Evolutionary conservation across 306 rosid genomes (phyloP).

Genomic region (Lathyrus aphaca): DNA sequence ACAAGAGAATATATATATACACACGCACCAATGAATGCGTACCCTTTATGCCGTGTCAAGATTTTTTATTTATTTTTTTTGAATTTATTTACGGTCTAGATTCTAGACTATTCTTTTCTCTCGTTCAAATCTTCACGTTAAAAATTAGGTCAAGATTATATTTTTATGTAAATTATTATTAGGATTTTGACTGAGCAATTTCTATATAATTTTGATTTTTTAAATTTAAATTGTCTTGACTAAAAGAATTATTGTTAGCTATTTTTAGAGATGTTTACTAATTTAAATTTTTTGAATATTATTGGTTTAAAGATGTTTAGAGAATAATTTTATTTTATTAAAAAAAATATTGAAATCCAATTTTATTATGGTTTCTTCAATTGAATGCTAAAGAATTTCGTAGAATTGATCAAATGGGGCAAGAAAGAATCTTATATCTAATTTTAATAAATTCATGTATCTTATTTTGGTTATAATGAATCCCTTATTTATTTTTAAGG

Average conservation of each 20-base stretch:
- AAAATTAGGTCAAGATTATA: neutral
- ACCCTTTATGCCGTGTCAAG: neutral
- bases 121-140: neutral
- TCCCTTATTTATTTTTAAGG: no score
- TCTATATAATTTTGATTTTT: neutral
- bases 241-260: neutral
- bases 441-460: no score
- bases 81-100: neutral
- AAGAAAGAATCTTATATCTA: neutral
- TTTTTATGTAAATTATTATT: no score
- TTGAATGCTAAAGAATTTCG: neutral
- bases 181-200: neutral
- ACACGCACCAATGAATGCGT: neutral
- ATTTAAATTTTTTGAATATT: neutral
- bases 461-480: no score
- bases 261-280: neutral
- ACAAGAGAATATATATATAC: neutral
- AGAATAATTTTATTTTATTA: neutral
- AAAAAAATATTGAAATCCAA: neutral
- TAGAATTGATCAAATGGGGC: neutral
- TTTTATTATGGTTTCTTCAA: neutral
- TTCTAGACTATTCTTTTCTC: neutral
- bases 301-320: neutral
- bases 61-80: no score
- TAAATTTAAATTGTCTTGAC: neutral